Evolutionary conservation across 2,329 filamentous ascomycete genomes (phyloP).

Genomic region (Fusarium protoensiforme): DNA sequence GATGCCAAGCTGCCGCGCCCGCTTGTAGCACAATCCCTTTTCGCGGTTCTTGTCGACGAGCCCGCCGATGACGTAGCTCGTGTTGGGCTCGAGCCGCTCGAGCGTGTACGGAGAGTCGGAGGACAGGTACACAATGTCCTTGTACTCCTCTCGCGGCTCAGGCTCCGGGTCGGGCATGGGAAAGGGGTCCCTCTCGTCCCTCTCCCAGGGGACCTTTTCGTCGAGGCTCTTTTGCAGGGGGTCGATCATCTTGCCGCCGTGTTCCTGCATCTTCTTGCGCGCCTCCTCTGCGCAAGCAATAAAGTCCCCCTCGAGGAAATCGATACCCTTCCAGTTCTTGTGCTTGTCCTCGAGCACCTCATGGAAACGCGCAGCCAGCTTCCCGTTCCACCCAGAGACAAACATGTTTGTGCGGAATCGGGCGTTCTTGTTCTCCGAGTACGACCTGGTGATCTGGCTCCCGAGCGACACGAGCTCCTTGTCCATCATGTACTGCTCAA

Average conservation of each 20-base stretch:
- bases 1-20: slow-evolving; percentile 79
- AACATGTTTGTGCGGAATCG: slow-evolving; percentile 77
- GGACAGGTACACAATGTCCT: slow-evolving; percentile 83
- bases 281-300: slow-evolving; percentile 74
- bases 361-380: slow-evolving; percentile 82
- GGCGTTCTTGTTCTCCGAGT: slow-evolving; percentile 85
- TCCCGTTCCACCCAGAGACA: slow-evolving; percentile 81
- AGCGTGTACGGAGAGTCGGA: slow-evolving; percentile 91
- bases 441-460: slow-evolving; percentile 86
- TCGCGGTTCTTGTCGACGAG: slow-evolving; percentile 96
- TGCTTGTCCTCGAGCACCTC: slow-evolving; percentile 77
- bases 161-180: slow-evolving; percentile 49
- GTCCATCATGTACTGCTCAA: slow-evolving; percentile 89
- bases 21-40: slow-evolving; percentile 91
- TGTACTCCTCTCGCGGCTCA: slow-evolving; percentile 46
- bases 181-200: slow-evolving; percentile 47
- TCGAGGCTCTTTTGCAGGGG: slow-evolving; percentile 59
- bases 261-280: slow-evolving; percentile 70
- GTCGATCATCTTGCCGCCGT: slow-evolving; percentile 69
- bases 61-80: slow-evolving; percentile 92
- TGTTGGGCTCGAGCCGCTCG: slow-evolving; percentile 84
- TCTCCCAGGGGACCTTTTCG: slow-evolving; percentile 44
- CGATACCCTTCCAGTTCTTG: slow-evolving; percentile 81
- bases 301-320: slow-evolving; percentile 80
- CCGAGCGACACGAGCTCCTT: slow-evolving; percentile 86